These are phyloP conservation scores for Hyaloperonospora brassicae DNA, from an alignment of 352 stramenopile genomes.

Conservation along the genomic window DNA sequence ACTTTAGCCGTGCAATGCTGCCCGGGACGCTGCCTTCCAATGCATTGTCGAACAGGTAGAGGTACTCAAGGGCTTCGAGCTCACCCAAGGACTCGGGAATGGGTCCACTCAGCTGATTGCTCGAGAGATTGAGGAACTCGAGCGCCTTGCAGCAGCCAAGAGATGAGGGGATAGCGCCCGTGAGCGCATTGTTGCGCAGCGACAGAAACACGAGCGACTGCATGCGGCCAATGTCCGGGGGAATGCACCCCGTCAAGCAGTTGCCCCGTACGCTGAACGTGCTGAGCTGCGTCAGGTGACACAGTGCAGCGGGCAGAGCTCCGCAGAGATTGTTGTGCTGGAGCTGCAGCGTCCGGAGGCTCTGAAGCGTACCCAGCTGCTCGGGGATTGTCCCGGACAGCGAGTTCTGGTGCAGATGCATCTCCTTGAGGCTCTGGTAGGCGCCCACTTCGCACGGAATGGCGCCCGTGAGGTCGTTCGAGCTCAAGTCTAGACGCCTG, in stretches of 20 bases:
- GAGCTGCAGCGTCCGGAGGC: constrained; percentile 64
- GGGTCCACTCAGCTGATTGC: constrained; percentile 60
- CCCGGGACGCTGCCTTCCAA: constrained; percentile 61
- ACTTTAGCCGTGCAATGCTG: constrained; percentile 62
- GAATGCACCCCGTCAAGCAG: constrained; percentile 59
- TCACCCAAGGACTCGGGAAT: constrained; percentile 69
- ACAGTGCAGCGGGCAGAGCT: constrained; percentile 41
- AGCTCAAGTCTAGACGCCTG: constrained; percentile 65
- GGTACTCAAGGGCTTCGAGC: constrained; percentile 68
- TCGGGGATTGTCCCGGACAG: constrained; percentile 48
- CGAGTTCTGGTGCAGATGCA: constrained; percentile 76
- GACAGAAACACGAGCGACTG: constrained; percentile 74
- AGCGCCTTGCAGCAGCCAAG: constrained; percentile 66
- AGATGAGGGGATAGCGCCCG: constrained; percentile 51
- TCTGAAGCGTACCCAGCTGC: constrained; percentile 45
- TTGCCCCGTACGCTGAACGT: constrained; percentile 77
- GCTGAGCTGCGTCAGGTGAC: constrained; percentile 43
- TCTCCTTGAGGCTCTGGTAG: constrained; percentile 59
- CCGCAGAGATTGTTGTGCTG: constrained; percentile 79
- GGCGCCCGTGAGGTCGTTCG: constrained; percentile 57
- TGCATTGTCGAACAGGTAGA: constrained; percentile 84
- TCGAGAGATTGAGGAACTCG: constrained; percentile 82
- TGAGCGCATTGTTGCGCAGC: constrained; percentile 77
- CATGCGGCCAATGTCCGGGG: constrained; percentile 51
- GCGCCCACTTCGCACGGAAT: constrained; percentile 40